Conservation (phyloP, 1,139 yeast genomes). For the Suhomyces yuchorum region DNA sequence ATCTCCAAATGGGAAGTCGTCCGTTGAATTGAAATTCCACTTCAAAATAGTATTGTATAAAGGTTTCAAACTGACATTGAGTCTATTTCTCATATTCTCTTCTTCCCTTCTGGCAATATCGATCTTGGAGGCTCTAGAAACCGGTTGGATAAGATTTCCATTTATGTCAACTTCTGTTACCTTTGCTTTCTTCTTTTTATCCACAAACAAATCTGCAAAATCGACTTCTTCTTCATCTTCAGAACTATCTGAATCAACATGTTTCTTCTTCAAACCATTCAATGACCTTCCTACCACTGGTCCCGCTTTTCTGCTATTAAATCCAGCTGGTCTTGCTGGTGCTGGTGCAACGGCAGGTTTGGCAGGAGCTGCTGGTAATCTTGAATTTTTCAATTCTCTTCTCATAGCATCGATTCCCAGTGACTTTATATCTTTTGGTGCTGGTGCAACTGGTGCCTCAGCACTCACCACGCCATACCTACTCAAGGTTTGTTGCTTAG, state of each 20-base stretch:
- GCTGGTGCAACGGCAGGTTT: constrained; percentile 52
- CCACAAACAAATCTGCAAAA: constrained; percentile 45
- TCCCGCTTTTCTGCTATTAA: constrained; percentile 49
- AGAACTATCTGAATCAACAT: constrained; percentile 35
- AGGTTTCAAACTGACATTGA: constrained; percentile 77
- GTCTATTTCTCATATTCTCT: constrained; percentile 75
- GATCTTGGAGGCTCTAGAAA: constrained; percentile 19
- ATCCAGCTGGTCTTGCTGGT: constrained; percentile 84
- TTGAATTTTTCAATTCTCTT: constrained; percentile 33
- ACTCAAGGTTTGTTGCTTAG: constrained; percentile 51
- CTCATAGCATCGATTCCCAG: constrained; percentile 45
- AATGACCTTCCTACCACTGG: constrained; percentile 39
- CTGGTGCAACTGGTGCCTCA: constrained; percentile 43
- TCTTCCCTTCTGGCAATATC: constrained; percentile 62
- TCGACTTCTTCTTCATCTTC: constrained; percentile 40
- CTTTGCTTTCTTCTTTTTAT: constrained; percentile 36
- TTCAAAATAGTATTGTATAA: constrained; percentile 67
- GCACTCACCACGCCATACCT: constrained; percentile 47
- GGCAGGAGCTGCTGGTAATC: constrained; percentile 23
- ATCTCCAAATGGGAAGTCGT: constrained; percentile 60
- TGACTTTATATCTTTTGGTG: constrained; percentile 38
- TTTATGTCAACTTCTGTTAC: constrained; percentile 42
- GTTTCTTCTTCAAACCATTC: constrained; percentile 34
- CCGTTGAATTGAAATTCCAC: constrained; percentile 71
- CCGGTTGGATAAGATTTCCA: constrained; percentile 35